Percentiles rank a stretch among this genome's conserved stretches.
Evolutionary conservation across 2,329 filamentous ascomycete species (phyloP).

Genomic region (Clonostachys chloroleuca): DNA sequence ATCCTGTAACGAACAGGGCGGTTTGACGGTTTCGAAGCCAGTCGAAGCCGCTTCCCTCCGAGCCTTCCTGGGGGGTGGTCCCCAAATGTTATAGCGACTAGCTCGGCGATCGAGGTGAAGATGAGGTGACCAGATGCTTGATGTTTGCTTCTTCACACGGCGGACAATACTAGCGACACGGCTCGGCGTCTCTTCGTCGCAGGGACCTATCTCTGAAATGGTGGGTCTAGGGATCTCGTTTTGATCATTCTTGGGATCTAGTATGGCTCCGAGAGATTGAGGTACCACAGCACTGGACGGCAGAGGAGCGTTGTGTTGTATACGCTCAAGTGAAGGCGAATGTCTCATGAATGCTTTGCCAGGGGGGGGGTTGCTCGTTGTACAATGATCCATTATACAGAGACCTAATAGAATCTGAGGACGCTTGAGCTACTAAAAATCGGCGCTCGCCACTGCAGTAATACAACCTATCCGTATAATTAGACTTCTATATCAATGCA

Average conservation of each 20-base stretch:
- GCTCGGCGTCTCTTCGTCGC: conserved; percentile 6
- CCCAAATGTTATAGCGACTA: conserved; percentile 61
- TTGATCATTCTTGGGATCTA: too few relatives aligned
- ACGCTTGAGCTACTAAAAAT: conserved; percentile 38
- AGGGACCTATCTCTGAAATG: too few relatives aligned
- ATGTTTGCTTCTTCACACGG: conserved; percentile 40
- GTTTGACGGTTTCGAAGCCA: conserved; percentile 71
- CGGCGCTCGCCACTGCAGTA: conserved; percentile 63
- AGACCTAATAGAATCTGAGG: conserved; percentile 40
- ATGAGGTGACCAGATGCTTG: conserved; percentile 71
- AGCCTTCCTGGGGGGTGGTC: conserved; percentile 68
- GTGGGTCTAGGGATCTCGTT: too few relatives aligned
- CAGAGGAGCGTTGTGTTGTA: too few relatives aligned
- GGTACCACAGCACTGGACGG: not conserved
- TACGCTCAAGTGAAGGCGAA: too few relatives aligned
- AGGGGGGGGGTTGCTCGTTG: conserved; percentile 30
- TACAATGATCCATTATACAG: conserved; percentile 30
- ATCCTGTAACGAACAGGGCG: conserved; percentile 70
- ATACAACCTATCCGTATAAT: conserved; percentile 41
- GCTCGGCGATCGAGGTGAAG: conserved; percentile 59
- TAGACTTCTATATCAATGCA: too few relatives aligned
- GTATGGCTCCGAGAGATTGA: too few relatives aligned
- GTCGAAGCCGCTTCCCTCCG: conserved; percentile 53
- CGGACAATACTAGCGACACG: conserved; percentile 16
- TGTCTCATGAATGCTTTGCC: too few relatives aligned